Evolutionary conservation across 2,329 filamentous ascomycete species (phyloP), one percentile per base, ranked within the genome.

Genomic region (Escovopsis weberi): DNA sequence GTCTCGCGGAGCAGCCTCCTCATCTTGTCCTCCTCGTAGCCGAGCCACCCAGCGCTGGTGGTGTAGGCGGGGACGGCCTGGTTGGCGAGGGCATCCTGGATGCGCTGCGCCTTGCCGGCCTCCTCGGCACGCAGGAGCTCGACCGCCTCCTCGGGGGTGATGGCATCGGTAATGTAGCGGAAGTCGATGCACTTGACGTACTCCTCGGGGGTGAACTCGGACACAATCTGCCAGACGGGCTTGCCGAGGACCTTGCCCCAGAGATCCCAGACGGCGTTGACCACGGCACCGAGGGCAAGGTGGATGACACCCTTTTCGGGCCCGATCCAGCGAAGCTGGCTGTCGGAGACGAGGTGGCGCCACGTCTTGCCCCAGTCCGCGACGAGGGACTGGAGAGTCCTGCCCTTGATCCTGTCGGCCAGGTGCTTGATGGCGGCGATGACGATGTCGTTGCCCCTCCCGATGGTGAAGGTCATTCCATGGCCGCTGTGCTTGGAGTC

Each of bases 221-320:
- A 80, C 19, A 94, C 81, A 47, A 94, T 80, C 45, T 79, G 74
- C 87, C 87, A 94, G 12, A 94, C 85, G 3, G 87, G 87, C 68
- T 94, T 93, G 50, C 74, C 70, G 32, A 89, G 73, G 3, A 73
- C 73, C 66, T 91, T 93, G 40, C 84, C 85, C 86, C 87, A 94
- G n/a, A 94, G 74, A 61, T 94, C 87, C 87, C 87, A 94, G 54
- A 93, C 71, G 9, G 85, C 86, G 59, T 94, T 94, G 51, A 91
- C 84, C n/a, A 94, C 82, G 36, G 86, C 83, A 33, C 85, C 85
- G 10, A 94, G 78, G 1, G 86, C 88, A 6, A 95, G 81, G 63
- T 94, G 87, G 53, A 93, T 93, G 37, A 94, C 87, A 46, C 87
- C 87, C 65, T 94, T 94, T 57, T 94, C 87, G 0, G 87, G 87